Base-by-base conservation (phyloP, 345 rosid species). In the Pugionium dolabratum region DNA sequence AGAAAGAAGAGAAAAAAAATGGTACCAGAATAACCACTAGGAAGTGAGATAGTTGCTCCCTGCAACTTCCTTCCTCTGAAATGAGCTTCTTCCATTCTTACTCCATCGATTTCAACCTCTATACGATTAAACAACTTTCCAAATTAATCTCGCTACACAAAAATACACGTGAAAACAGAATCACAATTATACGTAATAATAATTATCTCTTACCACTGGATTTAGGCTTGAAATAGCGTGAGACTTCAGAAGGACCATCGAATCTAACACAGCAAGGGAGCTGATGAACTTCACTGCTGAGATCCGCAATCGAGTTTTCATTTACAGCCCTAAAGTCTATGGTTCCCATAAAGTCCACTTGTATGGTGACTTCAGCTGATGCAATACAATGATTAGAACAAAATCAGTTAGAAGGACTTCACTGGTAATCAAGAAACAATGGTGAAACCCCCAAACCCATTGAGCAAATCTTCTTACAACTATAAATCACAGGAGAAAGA, bases 21-120 rank as follows among this genome's bases (percentile, higher is more conserved):
- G 5, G 45, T 83, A 90, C 97, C 97, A 46, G 89, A 85, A 62
- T 84, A 90, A 52, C 86, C 90, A 57, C 52, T 54, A 30, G 94
- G 96, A 51, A 90, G 73, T 30, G 86, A 72, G 70, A 90, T 10
- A 25, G 84, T 84, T 30, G 85, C 76, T 51, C 98, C 98, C 2
- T 75, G 84, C 79, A 93, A 60, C 73, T 80, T 85, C 78, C 97
- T 86, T 58, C 98, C 97, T 77, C 98, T 80, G 76, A 90, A 93
- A 81, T 82, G 73, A 4, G 94, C 87, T 83, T 93, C 92, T 75
- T 90, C 83, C 2, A 76, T 77, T 45, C 33, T 67, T 40, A 88
- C 69, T 47, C 87, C 96, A 62, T 90, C 96, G 53, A 75, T 71
- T 62, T 86, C 89, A 0, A 78, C 52, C 54, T 80, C 97, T 88